Conservation (phyloP, 495 filamentous ascomycete genomes). For the Letharia lupina region DNA sequence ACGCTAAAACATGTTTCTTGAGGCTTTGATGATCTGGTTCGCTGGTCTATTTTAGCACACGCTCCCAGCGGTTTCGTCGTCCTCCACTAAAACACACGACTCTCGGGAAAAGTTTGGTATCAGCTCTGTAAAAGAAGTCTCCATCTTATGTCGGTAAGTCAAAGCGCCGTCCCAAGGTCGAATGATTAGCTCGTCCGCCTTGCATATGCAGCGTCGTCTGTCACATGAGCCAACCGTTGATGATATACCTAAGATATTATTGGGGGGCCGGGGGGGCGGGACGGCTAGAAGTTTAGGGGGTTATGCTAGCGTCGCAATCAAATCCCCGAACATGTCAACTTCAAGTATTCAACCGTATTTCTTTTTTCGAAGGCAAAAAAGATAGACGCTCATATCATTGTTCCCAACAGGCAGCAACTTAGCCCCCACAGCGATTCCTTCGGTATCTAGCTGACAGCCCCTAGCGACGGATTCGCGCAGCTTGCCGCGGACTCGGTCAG, state of each 20-base stretch:
- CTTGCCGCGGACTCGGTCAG: constrained; percentile 2
- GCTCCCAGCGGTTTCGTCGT: not conserved
- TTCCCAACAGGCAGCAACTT: not conserved
- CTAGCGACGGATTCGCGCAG: constrained; percentile 3
- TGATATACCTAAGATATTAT: no score
- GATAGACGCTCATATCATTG: not conserved
- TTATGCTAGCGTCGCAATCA: constrained; percentile 1
- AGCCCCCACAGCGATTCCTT: not conserved
- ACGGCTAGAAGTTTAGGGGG: not conserved
- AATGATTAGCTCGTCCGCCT: not conserved
- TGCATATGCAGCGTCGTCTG: not conserved
- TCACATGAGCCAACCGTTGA: constrained; percentile 1
- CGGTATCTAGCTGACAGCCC: not conserved
- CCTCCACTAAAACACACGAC: not conserved
- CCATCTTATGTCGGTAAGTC: not conserved
- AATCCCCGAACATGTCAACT: constrained; percentile 1
- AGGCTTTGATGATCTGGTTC: not conserved
- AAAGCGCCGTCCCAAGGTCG: not conserved
- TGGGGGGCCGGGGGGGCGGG: not conserved
- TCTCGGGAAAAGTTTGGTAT: no score
- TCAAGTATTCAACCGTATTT: not conserved
- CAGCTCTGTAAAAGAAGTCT: not conserved
- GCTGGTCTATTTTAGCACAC: not conserved
- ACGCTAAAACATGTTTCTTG: not conserved
- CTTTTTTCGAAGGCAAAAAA: not conserved